Base-by-base conservation (phyloP, 2,329 filamentous ascomycete genomes). In the Stenocarpella maydis region DNA sequence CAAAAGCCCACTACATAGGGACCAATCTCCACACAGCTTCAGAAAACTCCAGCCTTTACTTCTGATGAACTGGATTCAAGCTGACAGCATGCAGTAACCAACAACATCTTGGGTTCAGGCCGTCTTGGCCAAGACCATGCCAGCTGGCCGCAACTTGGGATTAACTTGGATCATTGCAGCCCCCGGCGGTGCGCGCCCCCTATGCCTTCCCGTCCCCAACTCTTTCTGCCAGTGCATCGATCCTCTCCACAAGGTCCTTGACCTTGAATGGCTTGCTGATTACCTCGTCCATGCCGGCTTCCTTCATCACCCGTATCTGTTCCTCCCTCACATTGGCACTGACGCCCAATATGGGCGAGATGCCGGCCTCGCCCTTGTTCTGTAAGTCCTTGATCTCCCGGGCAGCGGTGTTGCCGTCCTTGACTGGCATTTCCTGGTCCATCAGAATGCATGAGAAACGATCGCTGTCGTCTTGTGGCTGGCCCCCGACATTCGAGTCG, bases 391-490 rank as follows among this genome's bases (percentile, higher is more conserved):
- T 67, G 21, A 67, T 67, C 26, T 67, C 65, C 21, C 65, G 28
- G 0, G 65, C 65, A 2, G 65, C 65, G 0, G 65, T 67, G 34
- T 67, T 67, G 3, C 65, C 65, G 12, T 67, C 65, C 45, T 58
- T 67, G 24, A 67, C 15, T 14, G 65, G 65, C 65, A 67, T 67
- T 28, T 67, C 65, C 43, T 67, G 65, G 31, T 67, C 65, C 65
- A 67, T 67, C 7, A 67, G 31, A 12, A 67, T 67, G 53, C 65
- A 67, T 7, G 39, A 58, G n/a, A 67, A 67, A 15, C 17, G 41
- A 19, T 21, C 31, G 4, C 31, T 17, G 0, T n/a, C 12, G 1
- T 24, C 10, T 45, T 34, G 12, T 21, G 34, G 1, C 1, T 45
- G 49, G 8, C 19, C 4, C 2, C 28, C 34, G n/a, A 34, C n/a